Conservation (phyloP, 352 stramenopile species). For the Elongisporangium anandrum region DNA sequence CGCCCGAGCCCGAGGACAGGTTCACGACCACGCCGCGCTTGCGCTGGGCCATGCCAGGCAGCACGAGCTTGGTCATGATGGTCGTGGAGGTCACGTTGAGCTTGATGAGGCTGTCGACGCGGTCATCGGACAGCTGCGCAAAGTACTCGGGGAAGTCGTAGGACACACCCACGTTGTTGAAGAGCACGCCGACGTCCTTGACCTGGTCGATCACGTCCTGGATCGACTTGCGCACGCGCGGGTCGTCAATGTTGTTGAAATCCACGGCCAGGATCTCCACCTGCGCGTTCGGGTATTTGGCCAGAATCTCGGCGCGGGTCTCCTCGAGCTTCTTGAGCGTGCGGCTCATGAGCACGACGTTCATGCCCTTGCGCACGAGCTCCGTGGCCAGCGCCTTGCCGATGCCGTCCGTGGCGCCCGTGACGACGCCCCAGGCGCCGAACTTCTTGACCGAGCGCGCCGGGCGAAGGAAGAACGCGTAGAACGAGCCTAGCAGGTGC, state of each 20-base stretch:
- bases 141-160: conserved; percentile 99
- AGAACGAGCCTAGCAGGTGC: conserved; percentile 44
- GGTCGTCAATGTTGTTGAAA: conserved; percentile 91
- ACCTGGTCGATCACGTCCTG: conserved; percentile 53
- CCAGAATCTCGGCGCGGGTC: conserved; percentile 91
- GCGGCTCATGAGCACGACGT: conserved; percentile 96
- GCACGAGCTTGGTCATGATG: conserved; percentile 84
- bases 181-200: conserved; percentile 95
- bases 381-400: conserved; percentile 91
- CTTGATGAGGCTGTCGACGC: conserved; percentile 91
- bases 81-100: conserved; percentile 76
- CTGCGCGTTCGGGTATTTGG: conserved; percentile 87
- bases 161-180: conserved; percentile 99
- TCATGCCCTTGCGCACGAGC: conserved; percentile 96
- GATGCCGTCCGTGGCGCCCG: conserved; percentile 94
- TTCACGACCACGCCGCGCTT: conserved; percentile 97
- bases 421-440: conserved; percentile 97
- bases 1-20: conserved; percentile 94
- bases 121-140: conserved; percentile 93
- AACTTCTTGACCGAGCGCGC: conserved; percentile 93
- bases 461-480: conserved; percentile 91
- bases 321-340: conserved; percentile 95
- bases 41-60: conserved; percentile 92
- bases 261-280: conserved; percentile 90
- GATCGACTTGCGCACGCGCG: conserved; percentile 50